Base-by-base conservation (phyloP, 2,329 filamentous ascomycete genomes). In the Dendryphion nanum region DNA sequence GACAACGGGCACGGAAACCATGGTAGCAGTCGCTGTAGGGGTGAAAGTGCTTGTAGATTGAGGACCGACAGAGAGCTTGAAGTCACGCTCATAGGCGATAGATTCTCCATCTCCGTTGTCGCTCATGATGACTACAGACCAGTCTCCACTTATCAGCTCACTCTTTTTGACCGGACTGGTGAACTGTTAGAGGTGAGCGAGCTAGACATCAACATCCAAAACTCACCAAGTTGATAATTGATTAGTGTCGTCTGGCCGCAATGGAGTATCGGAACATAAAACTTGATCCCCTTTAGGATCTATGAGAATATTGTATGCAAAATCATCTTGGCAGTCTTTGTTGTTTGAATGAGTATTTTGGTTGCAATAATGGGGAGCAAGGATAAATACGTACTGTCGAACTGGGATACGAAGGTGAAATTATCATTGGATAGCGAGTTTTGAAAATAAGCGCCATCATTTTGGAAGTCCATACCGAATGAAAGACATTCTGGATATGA, bases 341-440 rank as follows among this genome's bases (percentile, higher is more conserved):
- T 32, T 26, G 7, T 20, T 20, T 50, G 16, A 50, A 36, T n/a
- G 34, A 1, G 18, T 29, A 10, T 15, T 6, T 31, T 30, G 18
- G 24, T 10, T 13, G 5, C 30, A 13, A 33, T 15, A 18, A 35
- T 8, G 30, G 23, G 8, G 4, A 30, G 18, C 6, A n/a, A n/a
- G n/a, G 23, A 10, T 26, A 8, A n/a, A 26, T 16, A 17, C 28
- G 8, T 41, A 51, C 64, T 60, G 16, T 57, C 50, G 37, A 69
- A 71, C 31, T 68, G 50, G n/a, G 61, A 59, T 4, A 67, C 60
- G 20, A 66, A 67, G 2, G 67, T 68, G 45, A 70, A 70, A 7
- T 50, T 50, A 5, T 63, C 63, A n/a, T 45, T 50, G 0, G 66
- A 68, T n/a, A 57, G 44, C 10, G 49, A 52, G 42, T 70, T 69